Evolutionary conservation across 1,284 basidiomycete genomes (phyloP).

Genomic region (Naganishia sp.): DNA sequence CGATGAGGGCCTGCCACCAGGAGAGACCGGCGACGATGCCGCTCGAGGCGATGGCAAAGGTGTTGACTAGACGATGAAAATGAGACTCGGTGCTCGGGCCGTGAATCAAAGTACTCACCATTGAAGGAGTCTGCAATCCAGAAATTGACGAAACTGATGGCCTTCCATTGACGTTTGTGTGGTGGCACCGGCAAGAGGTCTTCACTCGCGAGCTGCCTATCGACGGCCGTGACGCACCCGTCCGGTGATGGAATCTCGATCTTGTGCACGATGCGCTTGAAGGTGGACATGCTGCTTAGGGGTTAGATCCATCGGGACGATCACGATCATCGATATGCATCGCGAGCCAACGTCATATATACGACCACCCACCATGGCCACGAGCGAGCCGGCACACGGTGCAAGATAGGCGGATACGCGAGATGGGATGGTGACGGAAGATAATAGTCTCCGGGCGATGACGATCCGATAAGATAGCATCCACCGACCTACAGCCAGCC

Average conservation of each 20-base stretch:
- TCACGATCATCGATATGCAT: too few species aligned
- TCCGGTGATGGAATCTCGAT: constrained; percentile 25
- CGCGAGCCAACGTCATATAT: too few species aligned
- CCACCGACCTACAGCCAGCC: too few species aligned
- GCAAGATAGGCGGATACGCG: too few species aligned
- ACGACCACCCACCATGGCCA: too few species aligned
- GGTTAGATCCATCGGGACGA: too few species aligned
- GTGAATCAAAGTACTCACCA: constrained; percentile 63
- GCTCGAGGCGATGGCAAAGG: constrained; percentile 61
- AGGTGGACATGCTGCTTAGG: constrained; percentile 11
- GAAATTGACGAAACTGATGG: constrained; percentile 53
- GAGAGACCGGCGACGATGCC: constrained; percentile 64
- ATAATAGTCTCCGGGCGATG: too few species aligned
- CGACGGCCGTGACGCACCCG: constrained; percentile 51
- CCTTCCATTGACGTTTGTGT: constrained; percentile 47
- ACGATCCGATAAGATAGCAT: too few species aligned
- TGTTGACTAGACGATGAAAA: constrained; percentile 78
- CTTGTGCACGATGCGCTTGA: constrained; percentile 15
- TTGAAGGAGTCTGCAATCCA: constrained; percentile 82
- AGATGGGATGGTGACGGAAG: too few species aligned
- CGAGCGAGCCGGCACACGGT: too few species aligned
- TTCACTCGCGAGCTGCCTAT: constrained; percentile 62
- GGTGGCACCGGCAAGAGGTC: constrained; percentile 42
- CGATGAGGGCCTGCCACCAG: constrained; percentile 66
- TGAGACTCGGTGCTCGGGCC: constrained; percentile 62